Percentiles rank a stretch among this genome's conserved stretches.
Evolutionary conservation across 164 flowering plant species (phyloP).

Genomic region (Vitis labrusca): DNA sequence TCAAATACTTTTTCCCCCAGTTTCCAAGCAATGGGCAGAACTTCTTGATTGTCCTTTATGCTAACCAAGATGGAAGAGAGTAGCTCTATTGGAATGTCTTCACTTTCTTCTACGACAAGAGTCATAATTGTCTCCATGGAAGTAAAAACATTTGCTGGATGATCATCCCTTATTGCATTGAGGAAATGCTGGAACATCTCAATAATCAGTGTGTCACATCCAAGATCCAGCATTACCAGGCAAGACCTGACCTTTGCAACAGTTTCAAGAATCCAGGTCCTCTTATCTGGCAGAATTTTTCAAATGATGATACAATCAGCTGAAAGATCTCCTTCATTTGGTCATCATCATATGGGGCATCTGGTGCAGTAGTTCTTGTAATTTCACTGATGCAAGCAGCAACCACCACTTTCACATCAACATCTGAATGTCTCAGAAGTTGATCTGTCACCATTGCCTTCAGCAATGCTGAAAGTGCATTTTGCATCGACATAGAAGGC

Average conservation of each 20-base stretch:
- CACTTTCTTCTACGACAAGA: conserved; percentile 60
- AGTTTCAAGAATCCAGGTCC: conserved; percentile 59
- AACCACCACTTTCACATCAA: conserved; percentile 68
- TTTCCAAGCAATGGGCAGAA: conserved; percentile 53
- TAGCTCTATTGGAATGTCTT: conserved; percentile 46
- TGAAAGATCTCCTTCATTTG: conserved; percentile 78
- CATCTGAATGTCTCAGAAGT: conserved; percentile 57
- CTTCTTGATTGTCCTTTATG: conserved; percentile 55
- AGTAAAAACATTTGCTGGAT: conserved; percentile 42
- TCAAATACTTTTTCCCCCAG: conserved; percentile 70
- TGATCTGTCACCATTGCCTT: conserved; percentile 57
- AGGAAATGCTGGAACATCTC: conserved; percentile 69
- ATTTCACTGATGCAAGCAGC: conserved; percentile 83
- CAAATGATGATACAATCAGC: conserved; percentile 68
- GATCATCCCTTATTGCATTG: conserved; percentile 31
- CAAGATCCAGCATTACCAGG: conserved; percentile 75
- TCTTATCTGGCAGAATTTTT: conserved; percentile 44
- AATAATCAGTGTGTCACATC: conserved; percentile 56
- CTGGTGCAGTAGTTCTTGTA: conserved; percentile 85
- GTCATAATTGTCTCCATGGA: conserved; percentile 63
- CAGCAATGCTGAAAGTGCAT: conserved; percentile 48
- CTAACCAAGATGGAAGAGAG: conserved; percentile 42
- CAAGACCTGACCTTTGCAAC: conserved; percentile 71
- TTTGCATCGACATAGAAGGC: conserved; percentile 50
- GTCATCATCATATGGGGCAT: conserved; percentile 78